Conservation (phyloP, 2,329 filamentous ascomycete genomes). For the Boeremia exigua region DNA sequence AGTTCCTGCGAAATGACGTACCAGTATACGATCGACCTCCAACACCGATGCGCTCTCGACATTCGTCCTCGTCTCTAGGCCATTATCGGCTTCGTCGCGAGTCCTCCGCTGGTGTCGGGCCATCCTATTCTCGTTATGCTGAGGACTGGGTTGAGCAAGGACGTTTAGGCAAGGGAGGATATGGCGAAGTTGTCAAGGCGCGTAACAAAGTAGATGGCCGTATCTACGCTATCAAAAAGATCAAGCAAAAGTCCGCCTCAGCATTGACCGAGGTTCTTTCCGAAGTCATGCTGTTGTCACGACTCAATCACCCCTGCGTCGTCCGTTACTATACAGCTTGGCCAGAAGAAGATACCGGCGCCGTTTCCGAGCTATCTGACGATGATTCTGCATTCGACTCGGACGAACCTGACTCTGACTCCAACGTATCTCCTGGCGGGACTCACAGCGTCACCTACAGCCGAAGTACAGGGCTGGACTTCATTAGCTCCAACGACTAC, state of each 20-base stretch:
- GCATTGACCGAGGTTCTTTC: slow-evolving; percentile 80
- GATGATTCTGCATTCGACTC: slow-evolving; percentile 37
- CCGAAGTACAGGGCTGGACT: slow-evolving; percentile 81
- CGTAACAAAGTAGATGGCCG: slow-evolving; percentile 92
- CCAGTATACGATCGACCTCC: slow-evolving; percentile 48
- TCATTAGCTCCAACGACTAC: slow-evolving; percentile 85
- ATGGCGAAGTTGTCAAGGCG: slow-evolving; percentile 94
- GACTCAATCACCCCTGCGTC: slow-evolving; percentile 85
- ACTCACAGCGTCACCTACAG: slow-evolving; percentile 62
- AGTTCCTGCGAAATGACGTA: slow-evolving; percentile 60
- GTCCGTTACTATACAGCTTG: slow-evolving; percentile 96
- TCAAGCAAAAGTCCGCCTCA: slow-evolving; percentile 78
- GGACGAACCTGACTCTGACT: slow-evolving; percentile 34
- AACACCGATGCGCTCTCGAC: slow-evolving; percentile 44
- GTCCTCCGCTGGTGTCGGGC: slow-evolving; percentile 40
- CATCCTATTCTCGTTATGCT: slow-evolving; percentile 73
- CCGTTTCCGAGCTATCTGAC: slow-evolving; percentile 50
- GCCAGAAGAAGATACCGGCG: slow-evolving; percentile 73
- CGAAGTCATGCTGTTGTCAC: slow-evolving; percentile 87
- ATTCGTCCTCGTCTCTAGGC: slow-evolving; percentile 45
- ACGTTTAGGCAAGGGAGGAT: slow-evolving; percentile 88
- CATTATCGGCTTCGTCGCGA: slow-evolving; percentile 44
- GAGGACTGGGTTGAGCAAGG: slow-evolving; percentile 92
- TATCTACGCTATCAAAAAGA: slow-evolving; percentile 96
- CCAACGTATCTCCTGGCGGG: slow-evolving; percentile 34